Evolutionary conservation across 192 early-diverging fungal species (phyloP), one percentile per base, ranked within the genome.

Genomic region (Gamsiella multidivaricata): DNA sequence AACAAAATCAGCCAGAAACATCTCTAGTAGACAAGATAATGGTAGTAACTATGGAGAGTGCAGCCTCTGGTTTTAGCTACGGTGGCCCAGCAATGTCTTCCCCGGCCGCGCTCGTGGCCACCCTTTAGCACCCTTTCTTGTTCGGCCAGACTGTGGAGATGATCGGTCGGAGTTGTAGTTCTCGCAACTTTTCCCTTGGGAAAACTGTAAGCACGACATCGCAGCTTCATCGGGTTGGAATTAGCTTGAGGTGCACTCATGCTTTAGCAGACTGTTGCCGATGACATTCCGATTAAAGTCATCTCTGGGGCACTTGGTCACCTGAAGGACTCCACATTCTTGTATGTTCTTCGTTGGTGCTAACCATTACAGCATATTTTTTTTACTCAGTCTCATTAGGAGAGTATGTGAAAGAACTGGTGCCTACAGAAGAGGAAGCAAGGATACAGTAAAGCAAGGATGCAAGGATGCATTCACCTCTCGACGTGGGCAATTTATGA

Each of bases 161-260:
- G 45, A 46, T n/a, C 45, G 45, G 45, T 46, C 45, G 45, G n/a
- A 46, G 45, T 46, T 46, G 45, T 46, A 46, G 45, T 46, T 46
- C 45, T 46, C 45, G 45, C 45, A 46, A 46, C 45, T 46, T 46
- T 46, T 46, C 45, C 45, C 45, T 46, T 46, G 45, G 45, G 45
- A 46, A 46, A 46, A 46, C 45, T 46, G 45, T 46, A 46, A 46
- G 45, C 45, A 46, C 45, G 45, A 46, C 45, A 46, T 46, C 45
- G 45, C 45, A 46, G 45, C 45, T 46, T 46, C 45, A 46, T 46
- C 45, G 45, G 45, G 45, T 46, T 46, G 45, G 45, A 46, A 46
- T 46, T 46, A 46, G 45, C 45, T 46, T n/a, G 45, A 46, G 45
- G 45, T n/a, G 45, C 45, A 46, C 45, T 46, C 45, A 46, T 46